Evolutionary conservation across 2,329 filamentous ascomycete genomes (phyloP).

Genomic region (Curvularia hawaiiensis): DNA sequence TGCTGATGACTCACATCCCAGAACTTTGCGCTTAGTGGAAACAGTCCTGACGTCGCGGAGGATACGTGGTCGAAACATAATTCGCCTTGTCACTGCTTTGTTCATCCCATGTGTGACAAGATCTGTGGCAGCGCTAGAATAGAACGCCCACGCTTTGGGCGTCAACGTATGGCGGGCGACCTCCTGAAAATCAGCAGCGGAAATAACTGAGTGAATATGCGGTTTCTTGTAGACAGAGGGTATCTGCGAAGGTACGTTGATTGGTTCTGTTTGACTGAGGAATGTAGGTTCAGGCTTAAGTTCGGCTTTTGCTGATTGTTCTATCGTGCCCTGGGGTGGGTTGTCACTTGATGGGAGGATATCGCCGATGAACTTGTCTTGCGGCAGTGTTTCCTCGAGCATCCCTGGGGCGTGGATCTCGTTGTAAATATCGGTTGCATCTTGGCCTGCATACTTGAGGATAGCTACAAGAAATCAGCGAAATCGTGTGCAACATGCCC

Average conservation of each 20-base stretch:
- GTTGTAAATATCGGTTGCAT: conserved; percentile 52
- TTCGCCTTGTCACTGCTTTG: conserved; percentile 50
- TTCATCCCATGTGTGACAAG: conserved; percentile 55
- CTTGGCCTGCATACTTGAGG: conserved; percentile 26
- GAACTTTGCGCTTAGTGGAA: conserved; percentile 21
- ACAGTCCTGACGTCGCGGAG: conserved; percentile 46
- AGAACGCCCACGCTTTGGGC: conserved; percentile 53
- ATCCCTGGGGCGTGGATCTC: conserved; percentile 55
- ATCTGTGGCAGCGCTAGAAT: conserved; percentile 58
- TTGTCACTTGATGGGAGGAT: not conserved
- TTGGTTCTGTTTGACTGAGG: not conserved
- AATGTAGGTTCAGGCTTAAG: not conserved
- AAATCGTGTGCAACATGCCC: not conserved
- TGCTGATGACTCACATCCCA: conserved; percentile 23
- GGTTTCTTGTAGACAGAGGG: conserved; percentile 39
- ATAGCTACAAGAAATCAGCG: conserved; percentile 17
- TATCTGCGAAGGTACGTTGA: not conserved
- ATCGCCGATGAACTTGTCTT: conserved; percentile 25
- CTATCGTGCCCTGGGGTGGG: not conserved
- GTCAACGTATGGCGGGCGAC: conserved; percentile 46
- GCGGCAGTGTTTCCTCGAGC: conserved; percentile 38
- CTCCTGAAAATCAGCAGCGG: conserved; percentile 52
- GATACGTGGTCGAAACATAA: conserved; percentile 55
- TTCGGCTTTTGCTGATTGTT: not conserved
- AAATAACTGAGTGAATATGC: conserved; percentile 47